These are phyloP conservation scores for Trichoderma sp. DNA, from an alignment of 2,329 filamentous ascomycete species.

Conservation along the genomic window DNA sequence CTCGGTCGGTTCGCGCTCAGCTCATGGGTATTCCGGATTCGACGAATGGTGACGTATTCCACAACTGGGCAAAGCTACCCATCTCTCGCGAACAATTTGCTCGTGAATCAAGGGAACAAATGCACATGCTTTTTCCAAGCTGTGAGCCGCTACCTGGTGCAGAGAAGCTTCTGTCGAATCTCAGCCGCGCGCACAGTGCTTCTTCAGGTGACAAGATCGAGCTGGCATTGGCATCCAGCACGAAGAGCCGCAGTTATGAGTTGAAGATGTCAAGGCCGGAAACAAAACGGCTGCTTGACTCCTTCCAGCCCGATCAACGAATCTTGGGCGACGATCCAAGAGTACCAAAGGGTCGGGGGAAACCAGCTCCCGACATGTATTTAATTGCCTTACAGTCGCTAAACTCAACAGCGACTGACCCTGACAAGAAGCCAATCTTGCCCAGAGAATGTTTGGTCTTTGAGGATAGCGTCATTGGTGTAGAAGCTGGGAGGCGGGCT, in stretches of 20 bases:
- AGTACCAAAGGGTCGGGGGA: conserved; percentile 56
- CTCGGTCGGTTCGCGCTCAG: neutral
- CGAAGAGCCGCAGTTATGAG: neutral
- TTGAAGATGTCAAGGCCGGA: neutral
- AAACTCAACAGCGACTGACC: conserved; percentile 51
- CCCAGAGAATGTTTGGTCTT: conserved; percentile 73
- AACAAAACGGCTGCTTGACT: conserved; percentile 1
- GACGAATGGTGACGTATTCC: conserved; percentile 5
- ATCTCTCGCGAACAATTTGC: conserved; percentile 9
- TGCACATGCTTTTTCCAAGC: neutral
- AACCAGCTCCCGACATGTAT: conserved; percentile 75
- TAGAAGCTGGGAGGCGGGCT: conserved; percentile 69
- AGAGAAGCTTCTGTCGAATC: conserved; percentile 1
- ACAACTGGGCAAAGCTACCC: neutral
- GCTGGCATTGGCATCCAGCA: conserved; percentile 4
- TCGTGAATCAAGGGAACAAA: conserved; percentile 1
- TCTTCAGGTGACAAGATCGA: neutral
- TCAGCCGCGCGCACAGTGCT: neutral
- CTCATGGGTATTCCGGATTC: conserved; percentile 12
- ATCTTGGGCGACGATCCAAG: conserved; percentile 1
- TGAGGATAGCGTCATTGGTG: conserved; percentile 71
- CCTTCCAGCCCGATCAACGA: neutral
- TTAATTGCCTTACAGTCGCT: conserved; percentile 65
- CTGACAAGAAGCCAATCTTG: conserved; percentile 51
- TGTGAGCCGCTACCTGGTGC: conserved; percentile 5